Conservation (phyloP, 352 stramenopile genomes). For the Lagenidium giganteum region DNA sequence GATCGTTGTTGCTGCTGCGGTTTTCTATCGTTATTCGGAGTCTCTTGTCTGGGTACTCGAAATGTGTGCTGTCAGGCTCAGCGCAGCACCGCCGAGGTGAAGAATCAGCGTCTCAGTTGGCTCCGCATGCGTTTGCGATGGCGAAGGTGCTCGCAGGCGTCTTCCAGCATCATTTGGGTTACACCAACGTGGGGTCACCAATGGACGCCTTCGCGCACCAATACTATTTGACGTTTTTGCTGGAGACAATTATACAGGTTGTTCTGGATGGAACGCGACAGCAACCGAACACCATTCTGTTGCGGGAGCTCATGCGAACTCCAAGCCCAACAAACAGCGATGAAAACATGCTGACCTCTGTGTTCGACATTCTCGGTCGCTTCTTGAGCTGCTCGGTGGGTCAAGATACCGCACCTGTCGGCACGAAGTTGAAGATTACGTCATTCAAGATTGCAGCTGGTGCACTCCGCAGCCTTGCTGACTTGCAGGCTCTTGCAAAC, state of each 20-base stretch:
- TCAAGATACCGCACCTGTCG: too few relatives aligned
- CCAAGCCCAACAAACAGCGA: conserved; percentile 7
- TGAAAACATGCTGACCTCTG: neutral
- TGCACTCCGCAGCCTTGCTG: conserved; percentile 54
- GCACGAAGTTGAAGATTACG: conserved; percentile 55
- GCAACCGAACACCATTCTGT: conserved; percentile 64
- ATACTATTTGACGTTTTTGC: conserved; percentile 72
- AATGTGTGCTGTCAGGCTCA: conserved; percentile 56
- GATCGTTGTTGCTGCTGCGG: conserved; percentile 68
- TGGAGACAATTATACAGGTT: conserved; percentile 72
- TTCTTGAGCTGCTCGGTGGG: too few relatives aligned
- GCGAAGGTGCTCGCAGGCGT: conserved; percentile 36
- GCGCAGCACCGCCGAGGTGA: conserved; percentile 65
- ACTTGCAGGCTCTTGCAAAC: conserved; percentile 57
- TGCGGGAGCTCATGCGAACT: conserved; percentile 50
- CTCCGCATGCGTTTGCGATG: conserved; percentile 49
- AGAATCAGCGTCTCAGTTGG: conserved; percentile 44
- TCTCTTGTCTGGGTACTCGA: conserved; percentile 57
- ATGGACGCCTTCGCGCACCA: conserved; percentile 60
- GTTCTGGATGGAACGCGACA: conserved; percentile 78
- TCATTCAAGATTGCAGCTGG: conserved; percentile 70
- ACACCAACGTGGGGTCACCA: conserved; percentile 2
- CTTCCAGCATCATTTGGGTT: conserved; percentile 45
- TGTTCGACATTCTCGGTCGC: too few relatives aligned
- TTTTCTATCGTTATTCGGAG: conserved; percentile 71